These are phyloP conservation scores for Pyrus communis DNA, from an alignment of 306 rosid species.

Conservation along the genomic window DNA sequence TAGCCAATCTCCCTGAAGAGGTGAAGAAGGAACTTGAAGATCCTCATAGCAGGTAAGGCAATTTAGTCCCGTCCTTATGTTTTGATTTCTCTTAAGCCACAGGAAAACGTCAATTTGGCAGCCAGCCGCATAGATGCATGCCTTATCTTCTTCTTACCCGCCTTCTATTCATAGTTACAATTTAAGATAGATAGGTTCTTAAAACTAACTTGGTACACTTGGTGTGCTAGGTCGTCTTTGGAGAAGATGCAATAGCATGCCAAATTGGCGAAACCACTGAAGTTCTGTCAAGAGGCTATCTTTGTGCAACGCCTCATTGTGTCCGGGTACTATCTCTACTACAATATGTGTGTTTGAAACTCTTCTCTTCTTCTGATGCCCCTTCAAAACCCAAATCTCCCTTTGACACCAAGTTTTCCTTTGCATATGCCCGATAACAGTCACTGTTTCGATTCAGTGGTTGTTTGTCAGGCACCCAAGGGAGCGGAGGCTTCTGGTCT, in stretches of 20 bases:
- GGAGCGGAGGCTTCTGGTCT: slow-evolving; percentile 62
- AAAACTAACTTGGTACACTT: background rate
- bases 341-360: background rate
- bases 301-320: slow-evolving; percentile 97
- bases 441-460: background rate
- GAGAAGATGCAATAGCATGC: slow-evolving; percentile 81
- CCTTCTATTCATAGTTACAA: slow-evolving; percentile 59
- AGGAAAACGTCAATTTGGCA: background rate
- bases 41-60: slow-evolving; percentile 66
- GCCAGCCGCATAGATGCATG: no score
- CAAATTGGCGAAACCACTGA: slow-evolving; percentile 96
- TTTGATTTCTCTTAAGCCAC: background rate
- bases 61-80: slow-evolving; percentile 3
- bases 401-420: background rate
- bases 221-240: slow-evolving; percentile 58
- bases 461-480: slow-evolving; percentile 54
- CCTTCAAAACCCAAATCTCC: background rate
- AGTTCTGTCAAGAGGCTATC: slow-evolving; percentile 83
- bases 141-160: slow-evolving; percentile 7
- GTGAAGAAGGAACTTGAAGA: slow-evolving; percentile 77
- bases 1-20: slow-evolving; percentile 69
- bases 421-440: background rate
- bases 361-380: background rate
- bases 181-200: slow-evolving; percentile 6
- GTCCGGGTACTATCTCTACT: slow-evolving; percentile 51